Base-by-base conservation (phyloP, 1,139 yeast species). In the Sugiyamaella sp. region DNA sequence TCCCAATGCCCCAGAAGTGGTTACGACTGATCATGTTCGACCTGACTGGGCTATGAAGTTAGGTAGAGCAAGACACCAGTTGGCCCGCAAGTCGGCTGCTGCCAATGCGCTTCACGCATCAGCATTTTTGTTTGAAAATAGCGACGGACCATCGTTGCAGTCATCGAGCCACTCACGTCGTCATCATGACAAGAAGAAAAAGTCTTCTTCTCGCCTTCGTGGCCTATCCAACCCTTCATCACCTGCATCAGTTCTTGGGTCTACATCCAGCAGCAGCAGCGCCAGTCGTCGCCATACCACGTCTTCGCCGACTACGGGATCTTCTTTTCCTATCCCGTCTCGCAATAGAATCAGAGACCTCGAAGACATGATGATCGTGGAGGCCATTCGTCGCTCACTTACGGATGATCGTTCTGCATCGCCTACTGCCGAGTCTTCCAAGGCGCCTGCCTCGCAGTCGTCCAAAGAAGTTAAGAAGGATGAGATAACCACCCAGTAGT, bases 101-200 rank as follows among this genome's bases (percentile, higher is more conserved):
- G 98, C 98, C 0, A 88, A 89, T 46, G 97, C 97, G 0, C 81
- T 91, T 43, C 98, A 91, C 71, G 95, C 90, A 12, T 84, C 88
- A 27, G 89, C 85, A 57, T 79, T 83, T 67, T 71, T 81, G 49
- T 74, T 80, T 56, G 68, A 63, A 42, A 55, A 62, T 35, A 40
- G 42, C 21, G 56, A 54, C 17, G 47, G 33, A 19, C 43, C 53
- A 41, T 8, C 43, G 10, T 17, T 27, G 19, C 20, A 51, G 3
- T 19, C 53, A 4, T 45, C 51, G 5, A 25, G 40, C 20, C 33
- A 24, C 20, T 51, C 55, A n/a, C 60, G 61, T 39, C 60, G 49
- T 25, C 62, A 55, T 44, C 53, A 22, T 17, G 50, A 38, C 40
- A 49, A 14, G 51, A 48, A 20, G 55, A 56, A 53, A 50, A 45